Percentiles rank a stretch among this genome's conserved stretches.
These are phyloP conservation scores for Arthroderma sp. DNA, from an alignment of 2,329 filamentous ascomycete genomes.

Conservation along the genomic window DNA sequence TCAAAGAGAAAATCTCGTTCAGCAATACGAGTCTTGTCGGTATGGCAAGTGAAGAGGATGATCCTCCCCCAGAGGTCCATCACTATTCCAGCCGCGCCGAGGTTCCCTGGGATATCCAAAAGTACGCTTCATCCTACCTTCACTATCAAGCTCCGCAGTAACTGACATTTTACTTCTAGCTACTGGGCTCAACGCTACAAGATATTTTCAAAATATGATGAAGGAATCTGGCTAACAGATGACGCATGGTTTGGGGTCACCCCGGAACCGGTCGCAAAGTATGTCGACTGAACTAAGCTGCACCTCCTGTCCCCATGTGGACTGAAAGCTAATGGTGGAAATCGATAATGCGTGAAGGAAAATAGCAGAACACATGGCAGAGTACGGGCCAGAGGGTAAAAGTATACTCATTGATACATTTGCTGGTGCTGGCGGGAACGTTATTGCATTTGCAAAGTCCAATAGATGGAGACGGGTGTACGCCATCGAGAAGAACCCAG, in stretches of 20 bases:
- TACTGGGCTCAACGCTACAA: constrained; percentile 84
- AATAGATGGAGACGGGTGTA: constrained; percentile 71
- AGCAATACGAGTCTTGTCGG: not conserved
- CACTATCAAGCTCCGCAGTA: not conserved
- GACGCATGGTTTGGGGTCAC: constrained; percentile 96
- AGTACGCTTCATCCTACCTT: constrained; percentile 39
- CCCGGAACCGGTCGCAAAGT: constrained; percentile 80
- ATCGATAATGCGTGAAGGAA: constrained; percentile 36
- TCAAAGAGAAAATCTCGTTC: too few species aligned
- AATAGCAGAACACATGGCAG: constrained; percentile 60
- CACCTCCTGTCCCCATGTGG: not conserved
- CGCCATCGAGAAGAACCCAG: constrained; percentile 71
- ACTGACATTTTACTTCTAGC: constrained; percentile 31
- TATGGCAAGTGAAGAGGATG: constrained; percentile 22
- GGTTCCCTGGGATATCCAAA: constrained; percentile 72
- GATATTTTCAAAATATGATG: constrained; percentile 77
- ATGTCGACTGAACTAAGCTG: constrained; percentile 20
- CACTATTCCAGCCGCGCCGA: constrained; percentile 60
- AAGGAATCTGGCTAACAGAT: constrained; percentile 80
- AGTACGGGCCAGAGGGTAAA: constrained; percentile 41
- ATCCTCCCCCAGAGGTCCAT: constrained; percentile 42
- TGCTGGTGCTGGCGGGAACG: constrained; percentile 81
- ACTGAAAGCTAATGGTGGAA: not conserved
- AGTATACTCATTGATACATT: constrained; percentile 74
- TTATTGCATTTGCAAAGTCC: constrained; percentile 81